These are phyloP conservation scores for Discostella stelligeroides DNA, from an alignment of 108 stramenopile species.

Conservation along the genomic window DNA sequence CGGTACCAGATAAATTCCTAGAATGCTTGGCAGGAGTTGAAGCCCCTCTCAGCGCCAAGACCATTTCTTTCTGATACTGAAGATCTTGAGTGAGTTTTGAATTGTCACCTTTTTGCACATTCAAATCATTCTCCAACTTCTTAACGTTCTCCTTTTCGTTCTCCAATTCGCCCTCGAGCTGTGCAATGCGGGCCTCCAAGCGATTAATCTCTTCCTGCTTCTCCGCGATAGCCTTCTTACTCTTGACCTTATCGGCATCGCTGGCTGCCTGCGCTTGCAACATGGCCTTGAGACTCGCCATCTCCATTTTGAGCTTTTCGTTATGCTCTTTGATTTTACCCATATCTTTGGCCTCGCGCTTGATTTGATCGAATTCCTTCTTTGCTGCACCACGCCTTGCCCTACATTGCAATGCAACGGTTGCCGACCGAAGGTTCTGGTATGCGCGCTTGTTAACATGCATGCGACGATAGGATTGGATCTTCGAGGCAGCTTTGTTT, in stretches of 20 bases:
- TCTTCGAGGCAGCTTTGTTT: conserved; percentile 60
- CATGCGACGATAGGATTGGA: conserved; percentile 72
- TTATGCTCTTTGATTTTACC: conserved; percentile 87
- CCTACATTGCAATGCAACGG: conserved; percentile 77
- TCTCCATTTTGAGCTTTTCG: conserved; percentile 88
- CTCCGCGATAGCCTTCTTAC: conserved; percentile 56
- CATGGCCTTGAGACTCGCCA: conserved; percentile 92
- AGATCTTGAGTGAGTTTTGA: conserved; percentile 34
- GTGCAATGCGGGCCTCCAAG: conserved; percentile 75
- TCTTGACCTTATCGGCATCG: conserved; percentile 62
- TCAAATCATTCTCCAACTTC: conserved; percentile 70
- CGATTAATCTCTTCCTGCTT: conserved; percentile 73
- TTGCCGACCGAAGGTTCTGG: conserved; percentile 69
- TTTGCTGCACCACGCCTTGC: conserved; percentile 64
- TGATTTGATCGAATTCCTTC: conserved; percentile 60
- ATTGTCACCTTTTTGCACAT: conserved; percentile 49
- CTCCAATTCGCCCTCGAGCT: conserved; percentile 71
- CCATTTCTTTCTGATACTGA: conserved; percentile 46
- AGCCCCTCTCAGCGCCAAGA: neutral
- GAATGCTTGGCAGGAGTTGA: conserved; percentile 15
- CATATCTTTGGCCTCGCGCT: conserved; percentile 85
- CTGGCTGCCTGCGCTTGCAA: conserved; percentile 83
- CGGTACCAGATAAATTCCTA: neutral
- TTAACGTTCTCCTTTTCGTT: conserved; percentile 71
- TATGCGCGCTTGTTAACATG: conserved; percentile 37